Evolutionary conservation across 2,329 filamentous ascomycete genomes (phyloP).

Genomic region (Dothideomycetes sp.): DNA sequence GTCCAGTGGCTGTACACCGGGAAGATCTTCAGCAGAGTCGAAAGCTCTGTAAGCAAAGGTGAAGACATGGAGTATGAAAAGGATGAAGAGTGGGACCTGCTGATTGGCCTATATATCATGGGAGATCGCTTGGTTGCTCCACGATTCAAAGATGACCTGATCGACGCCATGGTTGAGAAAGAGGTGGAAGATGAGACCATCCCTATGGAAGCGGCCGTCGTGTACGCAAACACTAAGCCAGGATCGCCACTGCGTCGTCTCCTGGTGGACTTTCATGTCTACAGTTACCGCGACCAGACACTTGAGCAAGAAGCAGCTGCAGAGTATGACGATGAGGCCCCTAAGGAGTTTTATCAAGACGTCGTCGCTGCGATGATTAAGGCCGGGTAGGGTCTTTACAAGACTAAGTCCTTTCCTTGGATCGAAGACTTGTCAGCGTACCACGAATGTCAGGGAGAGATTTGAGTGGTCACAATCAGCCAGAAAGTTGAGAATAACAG

Average conservation of each 20-base stretch:
- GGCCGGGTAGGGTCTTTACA: background rate
- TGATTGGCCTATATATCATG: slow-evolving; percentile 9
- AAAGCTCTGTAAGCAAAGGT: background rate
- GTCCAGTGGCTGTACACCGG: slow-evolving; percentile 4
- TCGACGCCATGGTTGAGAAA: slow-evolving; percentile 9
- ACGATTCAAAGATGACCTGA: slow-evolving; percentile 10
- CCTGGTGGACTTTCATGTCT: slow-evolving; percentile 9
- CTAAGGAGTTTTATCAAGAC: slow-evolving; percentile 5
- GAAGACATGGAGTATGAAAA: background rate
- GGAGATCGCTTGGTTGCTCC: slow-evolving; percentile 10
- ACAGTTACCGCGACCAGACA: background rate
- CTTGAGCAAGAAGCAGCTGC: background rate
- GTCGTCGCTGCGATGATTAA: background rate
- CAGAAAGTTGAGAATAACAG: too few species aligned
- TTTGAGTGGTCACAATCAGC: too few species aligned
- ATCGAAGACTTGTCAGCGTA: background rate
- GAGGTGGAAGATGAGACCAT: background rate
- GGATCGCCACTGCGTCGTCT: slow-evolving; percentile 2
- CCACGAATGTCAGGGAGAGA: too few species aligned
- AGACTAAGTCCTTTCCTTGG: background rate
- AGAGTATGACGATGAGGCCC: background rate
- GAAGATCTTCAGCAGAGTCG: slow-evolving; percentile 1
- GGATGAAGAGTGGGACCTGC: slow-evolving; percentile 5
- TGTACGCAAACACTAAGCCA: background rate
- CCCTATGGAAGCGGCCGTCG: background rate